Base-by-base conservation (phyloP, 2,329 filamentous ascomycete genomes). In the Alternaria atra region DNA sequence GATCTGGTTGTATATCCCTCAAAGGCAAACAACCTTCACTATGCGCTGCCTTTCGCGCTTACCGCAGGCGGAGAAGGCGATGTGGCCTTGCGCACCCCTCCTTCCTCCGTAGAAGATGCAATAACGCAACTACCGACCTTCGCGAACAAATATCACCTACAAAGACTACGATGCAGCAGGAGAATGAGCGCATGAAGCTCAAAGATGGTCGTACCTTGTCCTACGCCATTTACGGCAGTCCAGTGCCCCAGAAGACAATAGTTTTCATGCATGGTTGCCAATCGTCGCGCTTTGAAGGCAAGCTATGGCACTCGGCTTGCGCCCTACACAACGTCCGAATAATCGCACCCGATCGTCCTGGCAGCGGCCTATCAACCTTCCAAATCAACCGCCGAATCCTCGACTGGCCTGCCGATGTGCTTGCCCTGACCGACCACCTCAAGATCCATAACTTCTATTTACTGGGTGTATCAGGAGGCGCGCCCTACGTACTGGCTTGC, bases 401-500 rank as follows among this genome's bases (percentile, higher is more conserved):
- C 15, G 78, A 82, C 66, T 81, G 77, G 74, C 78, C 82, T 3
- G 59, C 74, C 13, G 83, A 85, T 55, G 66, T 85, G 4, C 61
- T 78, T 15, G 70, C 70, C 1, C 75, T 85, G 6, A 76, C 78
- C 6, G 63, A 78, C 2, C 75, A 82, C 58, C 74, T 84, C 9
- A 71, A 77, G 5, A 60, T 84, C 15, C 56, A 72, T 5, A 63
- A 73, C 5, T 85, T 82, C 67, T 76, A 77, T 15, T 72, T 85
- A 23, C 61, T 85, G 6, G 83, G 82, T 2, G 70, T 78, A 5
- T 83, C 80, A 0, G 83, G 83, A 7, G 84, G 84, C 20, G 80
- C 81, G 2, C 81, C 83, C 1, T 85, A 82, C 64, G 78, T 79
- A 2, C 68, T 85, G 10, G 83, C 83, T 23, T 85, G 83, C 63